A percentile compares a stretch with the other conserved stretches of the same genome.
These are phyloP conservation scores for Arthrinium phaeospermum DNA, from an alignment of 2,329 filamentous ascomycete genomes.

Conservation along the genomic window DNA sequence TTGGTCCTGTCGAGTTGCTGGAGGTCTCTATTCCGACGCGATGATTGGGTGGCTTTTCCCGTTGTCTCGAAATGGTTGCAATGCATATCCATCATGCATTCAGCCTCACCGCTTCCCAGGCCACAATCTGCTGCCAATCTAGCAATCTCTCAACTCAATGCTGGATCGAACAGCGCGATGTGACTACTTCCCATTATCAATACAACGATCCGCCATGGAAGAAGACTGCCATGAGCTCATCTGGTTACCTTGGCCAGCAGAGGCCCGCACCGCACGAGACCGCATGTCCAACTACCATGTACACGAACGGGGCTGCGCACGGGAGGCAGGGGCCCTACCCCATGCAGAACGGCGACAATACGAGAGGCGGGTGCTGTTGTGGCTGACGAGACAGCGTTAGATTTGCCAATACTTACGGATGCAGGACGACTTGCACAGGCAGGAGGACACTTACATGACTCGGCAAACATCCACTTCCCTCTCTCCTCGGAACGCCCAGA, in stretches of 20 bases:
- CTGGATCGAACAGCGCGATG: not conserved
- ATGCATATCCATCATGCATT: not conserved
- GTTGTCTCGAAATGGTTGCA: slow-evolving; percentile 15
- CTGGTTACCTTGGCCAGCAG: not conserved
- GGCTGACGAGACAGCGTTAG: not conserved
- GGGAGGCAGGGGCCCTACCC: not conserved
- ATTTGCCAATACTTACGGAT: not conserved
- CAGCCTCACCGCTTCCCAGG: slow-evolving; percentile 8
- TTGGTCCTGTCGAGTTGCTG: not conserved
- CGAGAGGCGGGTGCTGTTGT: not conserved
- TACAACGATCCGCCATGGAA: not conserved
- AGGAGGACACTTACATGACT: not conserved
- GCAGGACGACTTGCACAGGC: not conserved
- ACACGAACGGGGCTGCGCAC: not conserved
- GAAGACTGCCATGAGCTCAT: not conserved
- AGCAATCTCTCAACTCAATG: not conserved
- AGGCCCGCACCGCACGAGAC: not conserved
- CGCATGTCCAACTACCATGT: not conserved
- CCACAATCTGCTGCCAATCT: not conserved
- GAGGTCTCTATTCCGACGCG: not conserved
- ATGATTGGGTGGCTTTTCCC: slow-evolving; percentile 1
- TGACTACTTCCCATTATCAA: not conserved
- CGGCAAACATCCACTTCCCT: not conserved
- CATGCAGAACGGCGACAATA: not conserved
- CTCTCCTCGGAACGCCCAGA: not conserved